Evolutionary conservation across 2,329 filamentous ascomycete species (phyloP).

Genomic region (Colletotrichum chrysophilum): DNA sequence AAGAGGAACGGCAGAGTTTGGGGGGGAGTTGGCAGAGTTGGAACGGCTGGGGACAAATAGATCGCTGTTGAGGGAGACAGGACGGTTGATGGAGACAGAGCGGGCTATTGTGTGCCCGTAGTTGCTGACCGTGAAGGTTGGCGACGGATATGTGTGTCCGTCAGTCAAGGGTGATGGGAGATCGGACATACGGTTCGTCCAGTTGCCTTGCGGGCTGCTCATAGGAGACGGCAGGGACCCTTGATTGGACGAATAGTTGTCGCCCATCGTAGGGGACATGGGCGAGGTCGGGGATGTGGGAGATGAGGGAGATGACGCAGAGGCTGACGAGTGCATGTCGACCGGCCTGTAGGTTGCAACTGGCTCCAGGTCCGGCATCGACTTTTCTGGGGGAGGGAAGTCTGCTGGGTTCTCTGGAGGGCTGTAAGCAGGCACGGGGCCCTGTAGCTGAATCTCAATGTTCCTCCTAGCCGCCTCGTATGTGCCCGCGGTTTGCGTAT

Average conservation of each 20-base stretch:
- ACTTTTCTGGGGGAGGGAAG: constrained; percentile 34
- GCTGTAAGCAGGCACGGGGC: constrained; percentile 53
- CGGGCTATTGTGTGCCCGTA: background rate
- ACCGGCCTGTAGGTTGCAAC: constrained; percentile 37
- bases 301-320: constrained; percentile 29
- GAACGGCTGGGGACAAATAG: constrained; percentile 32
- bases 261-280: constrained; percentile 29
- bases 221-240: constrained; percentile 53
- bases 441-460: constrained; percentile 55
- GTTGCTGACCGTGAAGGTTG: constrained; percentile 28
- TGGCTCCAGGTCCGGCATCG: constrained; percentile 36
- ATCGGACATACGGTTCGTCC: constrained; percentile 41
- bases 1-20: constrained; percentile 25
- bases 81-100: constrained; percentile 2
- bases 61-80: constrained; percentile 25
- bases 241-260: constrained; percentile 41
- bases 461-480: constrained; percentile 59
- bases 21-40: constrained; percentile 27
- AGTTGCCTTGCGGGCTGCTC: constrained; percentile 51
- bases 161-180: constrained; percentile 47
- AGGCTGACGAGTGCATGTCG: constrained; percentile 34
- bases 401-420: constrained; percentile 38
- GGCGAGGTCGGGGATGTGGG: constrained; percentile 29
- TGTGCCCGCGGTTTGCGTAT: constrained; percentile 43
- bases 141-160: constrained; percentile 18